phyloP scores from a whole-genome alignment of 768 basidiomycete species.

The Boletus sp. region DNA sequence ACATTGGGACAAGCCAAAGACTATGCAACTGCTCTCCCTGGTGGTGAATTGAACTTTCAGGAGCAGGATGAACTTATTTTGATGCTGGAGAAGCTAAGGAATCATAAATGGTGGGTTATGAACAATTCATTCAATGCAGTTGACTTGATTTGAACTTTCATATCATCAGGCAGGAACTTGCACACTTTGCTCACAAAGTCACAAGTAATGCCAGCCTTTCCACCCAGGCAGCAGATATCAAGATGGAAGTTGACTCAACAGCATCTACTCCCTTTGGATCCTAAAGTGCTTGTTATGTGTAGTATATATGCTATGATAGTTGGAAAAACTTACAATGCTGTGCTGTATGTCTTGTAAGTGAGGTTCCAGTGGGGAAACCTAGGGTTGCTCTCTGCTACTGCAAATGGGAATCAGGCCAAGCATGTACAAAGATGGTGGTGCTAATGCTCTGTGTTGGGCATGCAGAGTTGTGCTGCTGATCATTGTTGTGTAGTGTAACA shows the following conservation, averaged over 20 bases:
- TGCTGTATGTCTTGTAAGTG: no score
- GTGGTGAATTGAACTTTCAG: constrained; percentile 64
- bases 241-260: constrained; percentile 72
- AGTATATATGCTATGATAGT: no score
- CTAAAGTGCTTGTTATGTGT: constrained; percentile 5
- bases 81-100: constrained; percentile 61
- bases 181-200: constrained; percentile 46
- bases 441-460: no score
- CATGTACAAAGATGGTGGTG: no score
- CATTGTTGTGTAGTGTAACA: no score
- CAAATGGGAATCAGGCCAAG: no score
- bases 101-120: constrained; percentile 43
- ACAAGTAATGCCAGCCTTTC: constrained; percentile 32
- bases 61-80: constrained; percentile 71
- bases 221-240: constrained; percentile 28
- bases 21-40: constrained; percentile 55
- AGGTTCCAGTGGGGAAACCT: no score
- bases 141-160: neutral
- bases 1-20: constrained; percentile 57
- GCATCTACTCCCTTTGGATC: constrained; percentile 62
- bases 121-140: neutral
- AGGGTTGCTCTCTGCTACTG: no score
- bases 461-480: no score
- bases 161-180: constrained; percentile 49
- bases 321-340: no score